Base-by-base conservation (phyloP, 495 filamentous ascomycete species). In the Penicillium verhagenii region DNA sequence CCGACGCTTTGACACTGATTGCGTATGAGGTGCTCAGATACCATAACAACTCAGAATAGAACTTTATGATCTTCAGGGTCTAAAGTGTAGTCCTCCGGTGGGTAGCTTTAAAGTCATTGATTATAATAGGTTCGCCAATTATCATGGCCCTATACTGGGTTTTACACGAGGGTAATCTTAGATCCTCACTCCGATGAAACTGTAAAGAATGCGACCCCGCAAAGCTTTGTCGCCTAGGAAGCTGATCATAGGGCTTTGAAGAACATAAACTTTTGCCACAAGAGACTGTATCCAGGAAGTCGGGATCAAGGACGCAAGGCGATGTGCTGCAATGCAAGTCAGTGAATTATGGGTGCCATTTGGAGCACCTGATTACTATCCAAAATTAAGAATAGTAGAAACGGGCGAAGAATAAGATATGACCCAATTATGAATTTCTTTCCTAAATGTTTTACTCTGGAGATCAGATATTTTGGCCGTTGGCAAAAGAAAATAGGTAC, bases 271-370 rank as follows among this genome's bases (percentile, higher is more conserved):
- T 52, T 55, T 52, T 23, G 54, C 53, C 47, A 57, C 51, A 18
- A 40, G 19, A 44, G n/a, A 20, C 24, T 38, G 48, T 57, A 64
- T 56, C 54, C 57, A 48, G 63, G 49, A 39, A 61, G 35, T 48
- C 57, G 63, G 57, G 52, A 60, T 38, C 8, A 43, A 45, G 24
- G 18, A 66, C 55, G 63, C 57, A 66, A 66, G 63, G 63, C 23
- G 50, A 64, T 58, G 49, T 39, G 16, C 56, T 59, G 60, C 60
- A 56, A 61, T 64, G 63, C 63, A 29, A 63, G 57, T 59, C 63
- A 64, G 47, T 35, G 37, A 51, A n/a, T n/a, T n/a, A n/a, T n/a
- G n/a, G n/a, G n/a, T n/a, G n/a, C n/a, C n/a, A n/a, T n/a, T n/a
- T n/a, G n/a, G n/a, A n/a, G n/a, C n/a, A n/a, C n/a, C n/a, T n/a